phyloP scores from a whole-genome alignment of 2,329 filamentous ascomycete genomes.

The Diplodia intermedia region DNA sequence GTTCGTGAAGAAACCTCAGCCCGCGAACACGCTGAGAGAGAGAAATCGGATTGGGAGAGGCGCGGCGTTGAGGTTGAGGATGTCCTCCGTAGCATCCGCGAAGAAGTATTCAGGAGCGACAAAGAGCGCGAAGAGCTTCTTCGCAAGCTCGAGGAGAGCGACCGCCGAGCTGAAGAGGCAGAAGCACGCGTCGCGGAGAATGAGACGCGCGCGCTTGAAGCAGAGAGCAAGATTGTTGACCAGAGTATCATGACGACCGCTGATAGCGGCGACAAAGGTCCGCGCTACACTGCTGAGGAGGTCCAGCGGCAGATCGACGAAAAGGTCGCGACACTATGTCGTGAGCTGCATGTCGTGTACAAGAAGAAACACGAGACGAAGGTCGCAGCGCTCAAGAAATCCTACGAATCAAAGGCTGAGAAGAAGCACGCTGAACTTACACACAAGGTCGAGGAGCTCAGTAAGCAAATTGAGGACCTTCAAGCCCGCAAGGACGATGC shows the following conservation, averaged over 20 bases:
- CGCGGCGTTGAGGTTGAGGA: constrained; percentile 85
- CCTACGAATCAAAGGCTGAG: constrained; percentile 85
- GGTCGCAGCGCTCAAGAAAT: constrained; percentile 83
- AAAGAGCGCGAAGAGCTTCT: constrained; percentile 82
- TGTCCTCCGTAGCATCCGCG: constrained; percentile 78
- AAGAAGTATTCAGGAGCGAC: constrained; percentile 79
- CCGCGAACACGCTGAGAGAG: constrained; percentile 74
- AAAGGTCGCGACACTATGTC: constrained; percentile 74
- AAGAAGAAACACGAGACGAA: constrained; percentile 98
- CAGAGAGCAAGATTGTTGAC: constrained; percentile 74
- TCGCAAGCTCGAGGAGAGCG: constrained; percentile 74
- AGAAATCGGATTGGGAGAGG: constrained; percentile 83
- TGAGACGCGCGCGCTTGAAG: constrained; percentile 52
- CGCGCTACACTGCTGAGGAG: constrained; percentile 50
- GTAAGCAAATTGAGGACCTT: constrained; percentile 77
- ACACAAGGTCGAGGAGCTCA: constrained; percentile 70
- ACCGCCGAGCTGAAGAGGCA: constrained; percentile 75
- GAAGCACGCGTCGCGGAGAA: constrained; percentile 79
- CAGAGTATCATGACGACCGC: constrained; percentile 62
- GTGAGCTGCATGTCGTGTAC: constrained; percentile 90
- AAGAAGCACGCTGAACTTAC: constrained; percentile 85
- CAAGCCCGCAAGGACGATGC: constrained; percentile 70
- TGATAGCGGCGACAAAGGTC: constrained; percentile 42
- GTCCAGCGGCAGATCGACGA: constrained; percentile 78
- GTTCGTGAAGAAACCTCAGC: constrained; percentile 76